phyloP scores from a whole-genome alignment of 2,329 filamentous ascomycete species.

The Diaporthe australafricana region DNA sequence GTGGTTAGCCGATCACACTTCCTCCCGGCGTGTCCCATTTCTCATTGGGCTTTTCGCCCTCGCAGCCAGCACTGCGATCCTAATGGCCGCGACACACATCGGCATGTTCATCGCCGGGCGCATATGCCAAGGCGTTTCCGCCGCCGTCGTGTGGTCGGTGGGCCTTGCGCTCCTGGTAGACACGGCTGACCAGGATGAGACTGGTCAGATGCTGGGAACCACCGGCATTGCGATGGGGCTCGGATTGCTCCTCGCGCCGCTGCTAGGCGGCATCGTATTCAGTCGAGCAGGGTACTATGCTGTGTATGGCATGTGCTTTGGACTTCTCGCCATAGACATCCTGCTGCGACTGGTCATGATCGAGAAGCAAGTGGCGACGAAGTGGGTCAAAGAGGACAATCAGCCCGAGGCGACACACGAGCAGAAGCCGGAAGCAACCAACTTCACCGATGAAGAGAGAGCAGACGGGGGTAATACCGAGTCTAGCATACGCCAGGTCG shows the following conservation, averaged over 20 bases:
- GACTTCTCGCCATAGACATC: conserved; percentile 29
- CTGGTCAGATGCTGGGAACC: conserved; percentile 33
- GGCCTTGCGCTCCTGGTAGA: conserved; percentile 35
- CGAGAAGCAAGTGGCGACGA: conserved; percentile 24
- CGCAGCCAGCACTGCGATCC: conserved; percentile 29
- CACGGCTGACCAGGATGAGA: conserved; percentile 27
- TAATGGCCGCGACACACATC: conserved; percentile 27
- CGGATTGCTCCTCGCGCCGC: conserved; percentile 26
- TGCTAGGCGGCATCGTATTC: conserved; percentile 34
- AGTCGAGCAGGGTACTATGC: conserved; percentile 27
- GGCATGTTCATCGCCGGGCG: conserved; percentile 30
- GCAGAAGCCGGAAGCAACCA: not conserved
- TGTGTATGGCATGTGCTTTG: conserved; percentile 31
- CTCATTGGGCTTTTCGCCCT: conserved; percentile 28
- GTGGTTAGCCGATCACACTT: conserved; percentile 31
- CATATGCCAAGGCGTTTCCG: conserved; percentile 29
- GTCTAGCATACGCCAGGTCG: not conserved
- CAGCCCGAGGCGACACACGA: not conserved
- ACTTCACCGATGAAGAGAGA: not conserved
- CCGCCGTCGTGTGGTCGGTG: conserved; percentile 31
- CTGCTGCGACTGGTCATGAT: conserved; percentile 33
- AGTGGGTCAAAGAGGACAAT: not conserved
- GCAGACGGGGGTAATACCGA: not conserved
- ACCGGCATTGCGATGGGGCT: conserved; percentile 30
- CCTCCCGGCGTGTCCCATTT: conserved; percentile 29